Evolutionary conservation across 192 early-diverging fungal species (phyloP).

Genomic region (Chytriomyces confervae): DNA sequence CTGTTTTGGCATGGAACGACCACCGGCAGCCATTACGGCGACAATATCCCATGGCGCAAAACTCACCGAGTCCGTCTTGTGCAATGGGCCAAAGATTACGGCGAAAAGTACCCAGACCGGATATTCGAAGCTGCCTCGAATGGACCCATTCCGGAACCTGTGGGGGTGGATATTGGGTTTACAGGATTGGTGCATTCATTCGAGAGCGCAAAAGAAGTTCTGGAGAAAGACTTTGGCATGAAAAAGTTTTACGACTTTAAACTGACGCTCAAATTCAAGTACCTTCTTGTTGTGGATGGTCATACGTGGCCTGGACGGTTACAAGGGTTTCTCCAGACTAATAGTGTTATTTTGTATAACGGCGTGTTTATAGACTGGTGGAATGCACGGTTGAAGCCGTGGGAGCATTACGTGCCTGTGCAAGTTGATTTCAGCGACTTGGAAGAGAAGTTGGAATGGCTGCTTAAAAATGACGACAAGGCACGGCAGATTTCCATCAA

Average conservation of each 20-base stretch:
- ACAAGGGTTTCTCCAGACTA: not conserved
- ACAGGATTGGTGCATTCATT: not conserved
- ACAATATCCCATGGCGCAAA: not conserved
- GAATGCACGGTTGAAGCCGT: constrained; percentile 8
- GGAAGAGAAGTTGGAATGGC: constrained; percentile 5
- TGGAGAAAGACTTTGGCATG: not conserved
- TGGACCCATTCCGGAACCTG: not conserved
- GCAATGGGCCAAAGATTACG: not conserved
- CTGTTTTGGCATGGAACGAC: constrained; percentile 31
- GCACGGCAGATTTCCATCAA: not conserved
- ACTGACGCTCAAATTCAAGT: constrained; percentile 12
- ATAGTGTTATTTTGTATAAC: not conserved
- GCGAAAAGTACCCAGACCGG: not conserved
- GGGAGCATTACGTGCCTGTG: constrained; percentile 31
- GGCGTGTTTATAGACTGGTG: constrained; percentile 25
- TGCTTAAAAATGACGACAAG: not conserved
- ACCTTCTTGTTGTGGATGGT: constrained; percentile 22
- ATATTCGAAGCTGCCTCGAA: not conserved
- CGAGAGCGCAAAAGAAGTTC: not conserved
- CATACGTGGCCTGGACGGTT: not conserved
- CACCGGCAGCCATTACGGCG: constrained; percentile 1
- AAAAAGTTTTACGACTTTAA: not conserved
- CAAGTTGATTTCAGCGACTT: not conserved
- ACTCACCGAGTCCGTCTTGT: not conserved
- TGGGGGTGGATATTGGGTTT: not conserved